Conservation (phyloP, 2,329 filamentous ascomycete species). For the Cladosporium halotolerans region DNA sequence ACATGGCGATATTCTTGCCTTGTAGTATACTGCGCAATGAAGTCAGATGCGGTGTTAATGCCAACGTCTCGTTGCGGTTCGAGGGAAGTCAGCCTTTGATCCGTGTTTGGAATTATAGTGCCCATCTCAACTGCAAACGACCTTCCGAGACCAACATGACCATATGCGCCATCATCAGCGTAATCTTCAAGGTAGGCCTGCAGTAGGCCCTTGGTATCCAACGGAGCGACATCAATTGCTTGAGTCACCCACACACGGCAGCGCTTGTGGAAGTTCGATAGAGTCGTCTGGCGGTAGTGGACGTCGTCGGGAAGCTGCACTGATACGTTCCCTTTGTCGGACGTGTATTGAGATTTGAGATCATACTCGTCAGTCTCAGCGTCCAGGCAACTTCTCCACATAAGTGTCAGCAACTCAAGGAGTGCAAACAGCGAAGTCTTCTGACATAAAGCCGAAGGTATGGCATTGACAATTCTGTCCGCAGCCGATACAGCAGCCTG, state of each 20-base stretch:
- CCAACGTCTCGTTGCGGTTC: slow-evolving; percentile 65
- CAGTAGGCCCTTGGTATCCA: slow-evolving; percentile 90
- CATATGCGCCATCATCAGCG: slow-evolving; percentile 83
- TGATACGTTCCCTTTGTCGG: slow-evolving; percentile 67
- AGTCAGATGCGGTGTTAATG: slow-evolving; percentile 90
- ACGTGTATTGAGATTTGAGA: slow-evolving; percentile 75
- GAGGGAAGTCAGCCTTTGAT: slow-evolving; percentile 78
- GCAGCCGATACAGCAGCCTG: slow-evolving; percentile 77
- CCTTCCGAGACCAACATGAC: slow-evolving; percentile 83
- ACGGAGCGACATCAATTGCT: slow-evolving; percentile 76
- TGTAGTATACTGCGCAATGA: slow-evolving; percentile 93
- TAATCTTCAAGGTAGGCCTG: slow-evolving; percentile 96
- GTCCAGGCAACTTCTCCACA: slow-evolving; percentile 94
- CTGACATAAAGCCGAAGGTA: slow-evolving; percentile 86
- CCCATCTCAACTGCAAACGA: slow-evolving; percentile 95
- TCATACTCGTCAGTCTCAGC: slow-evolving; percentile 91
- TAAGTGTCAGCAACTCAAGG: slow-evolving; percentile 81
- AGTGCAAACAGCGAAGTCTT: slow-evolving; percentile 86
- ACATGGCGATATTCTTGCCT: slow-evolving; percentile 92
- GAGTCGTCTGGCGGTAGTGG: slow-evolving; percentile 68
- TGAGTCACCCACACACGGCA: slow-evolving; percentile 74
- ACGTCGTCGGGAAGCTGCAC: slow-evolving; percentile 95
- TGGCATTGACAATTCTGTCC: slow-evolving; percentile 74
- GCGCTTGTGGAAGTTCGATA: slow-evolving; percentile 69
- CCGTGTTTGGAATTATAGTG: slow-evolving; percentile 73